Percentiles rank a stretch among this genome's conserved stretches.
These are phyloP conservation scores for Streptanthus diversifolius DNA, from an alignment of 345 rosid species.

Conservation along the genomic window DNA sequence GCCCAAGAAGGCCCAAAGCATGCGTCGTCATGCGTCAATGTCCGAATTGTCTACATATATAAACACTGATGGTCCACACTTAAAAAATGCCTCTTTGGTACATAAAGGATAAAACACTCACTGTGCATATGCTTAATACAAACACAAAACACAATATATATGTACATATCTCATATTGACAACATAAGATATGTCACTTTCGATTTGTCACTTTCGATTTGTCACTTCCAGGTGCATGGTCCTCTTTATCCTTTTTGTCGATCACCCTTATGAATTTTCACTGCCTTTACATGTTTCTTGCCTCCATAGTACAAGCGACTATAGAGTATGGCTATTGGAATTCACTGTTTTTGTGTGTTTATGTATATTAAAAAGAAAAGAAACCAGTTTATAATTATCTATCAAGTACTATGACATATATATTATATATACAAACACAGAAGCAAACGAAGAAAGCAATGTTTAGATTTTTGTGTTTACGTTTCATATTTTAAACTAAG, in stretches of 20 bases:
- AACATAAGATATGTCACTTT: slow-evolving; percentile 9
- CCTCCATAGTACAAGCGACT: neutral
- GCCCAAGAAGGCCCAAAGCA: slow-evolving; percentile 9
- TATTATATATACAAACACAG: neutral
- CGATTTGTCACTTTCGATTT: neutral
- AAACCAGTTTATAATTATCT: neutral
- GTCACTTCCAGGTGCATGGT: slow-evolving; percentile 6
- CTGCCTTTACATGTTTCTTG: neutral
- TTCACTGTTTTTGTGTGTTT: neutral
- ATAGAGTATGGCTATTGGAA: neutral
- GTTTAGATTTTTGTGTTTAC: neutral
- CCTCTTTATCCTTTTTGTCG: slow-evolving; percentile 1
- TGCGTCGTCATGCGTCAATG: neutral
- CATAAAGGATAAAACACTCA: neutral
- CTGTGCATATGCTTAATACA: neutral
- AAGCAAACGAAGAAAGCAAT: neutral
- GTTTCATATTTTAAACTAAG: too few species aligned
- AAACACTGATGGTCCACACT: neutral
- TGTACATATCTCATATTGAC: neutral
- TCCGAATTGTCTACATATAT: neutral
- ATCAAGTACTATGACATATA: neutral
- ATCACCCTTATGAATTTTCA: neutral
- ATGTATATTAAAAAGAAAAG: neutral
- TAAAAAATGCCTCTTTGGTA: neutral
- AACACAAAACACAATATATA: neutral